A percentile compares a stretch with the other conserved stretches of the same genome.
Conservation (phyloP, 768 basidiomycete species). For the Russula vinacea region DNA sequence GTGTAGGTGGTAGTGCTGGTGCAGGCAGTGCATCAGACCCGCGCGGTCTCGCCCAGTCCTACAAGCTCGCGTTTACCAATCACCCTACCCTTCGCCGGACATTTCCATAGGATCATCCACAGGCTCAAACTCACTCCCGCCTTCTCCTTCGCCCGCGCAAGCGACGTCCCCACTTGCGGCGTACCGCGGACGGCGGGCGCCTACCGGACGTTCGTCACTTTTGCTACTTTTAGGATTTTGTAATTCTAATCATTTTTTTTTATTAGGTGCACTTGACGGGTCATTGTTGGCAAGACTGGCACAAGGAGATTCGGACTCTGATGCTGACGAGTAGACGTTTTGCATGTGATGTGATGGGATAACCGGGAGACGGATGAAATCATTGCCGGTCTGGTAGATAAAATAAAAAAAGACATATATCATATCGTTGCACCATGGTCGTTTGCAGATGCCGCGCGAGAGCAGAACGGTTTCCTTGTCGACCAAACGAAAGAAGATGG, state of each 20-base stretch:
- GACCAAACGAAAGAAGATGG: not conserved
- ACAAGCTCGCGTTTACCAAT: constrained; percentile 22
- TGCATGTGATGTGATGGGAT: not conserved
- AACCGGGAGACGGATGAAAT: not conserved
- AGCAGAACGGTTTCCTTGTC: not conserved
- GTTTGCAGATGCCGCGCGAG: too few species aligned
- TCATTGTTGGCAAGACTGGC: constrained; percentile 27
- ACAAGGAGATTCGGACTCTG: constrained; percentile 26
- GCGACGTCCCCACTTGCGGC: constrained; percentile 24
- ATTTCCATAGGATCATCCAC: constrained; percentile 23
- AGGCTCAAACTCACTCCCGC: constrained; percentile 23
- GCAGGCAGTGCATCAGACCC: constrained; percentile 24
- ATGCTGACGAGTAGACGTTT: constrained; percentile 17
- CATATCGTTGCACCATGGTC: too few species aligned
- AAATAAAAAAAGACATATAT: not conserved
- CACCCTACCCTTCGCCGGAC: constrained; percentile 16
- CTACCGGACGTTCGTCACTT: constrained; percentile 27
- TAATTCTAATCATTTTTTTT: not conserved
- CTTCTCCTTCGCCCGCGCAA: constrained; percentile 26
- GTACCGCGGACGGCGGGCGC: constrained; percentile 29
- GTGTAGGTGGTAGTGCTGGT: not conserved
- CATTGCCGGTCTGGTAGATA: not conserved
- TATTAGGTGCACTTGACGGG: constrained; percentile 27
- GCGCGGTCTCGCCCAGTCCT: constrained; percentile 28
- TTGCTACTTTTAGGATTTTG: not conserved